These are phyloP conservation scores for Nyctanthes arbortristis DNA, from an alignment of 257 asterid genomes.

Conservation along the genomic window DNA sequence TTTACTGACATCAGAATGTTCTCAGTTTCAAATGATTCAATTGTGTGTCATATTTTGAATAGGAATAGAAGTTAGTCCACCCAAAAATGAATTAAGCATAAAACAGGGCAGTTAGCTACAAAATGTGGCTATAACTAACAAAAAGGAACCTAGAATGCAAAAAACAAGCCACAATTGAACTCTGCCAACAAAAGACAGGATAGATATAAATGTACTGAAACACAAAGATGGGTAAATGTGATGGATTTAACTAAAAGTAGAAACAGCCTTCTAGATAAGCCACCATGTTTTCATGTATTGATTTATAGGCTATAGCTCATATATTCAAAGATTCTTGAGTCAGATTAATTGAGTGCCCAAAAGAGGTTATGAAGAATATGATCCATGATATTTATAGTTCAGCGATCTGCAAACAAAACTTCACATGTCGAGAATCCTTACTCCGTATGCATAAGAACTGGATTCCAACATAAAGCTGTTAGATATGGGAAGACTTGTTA, in stretches of 20 bases:
- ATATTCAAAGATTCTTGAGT: too few species aligned
- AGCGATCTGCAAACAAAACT: too few species aligned
- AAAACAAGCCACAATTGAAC: not conserved
- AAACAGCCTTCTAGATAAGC: constrained; percentile 2
- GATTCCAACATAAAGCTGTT: too few species aligned
- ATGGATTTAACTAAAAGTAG: not conserved
- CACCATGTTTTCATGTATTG: not conserved
- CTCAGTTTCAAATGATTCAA: not conserved
- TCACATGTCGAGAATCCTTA: too few species aligned
- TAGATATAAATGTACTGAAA: not conserved
- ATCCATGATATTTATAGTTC: too few species aligned
- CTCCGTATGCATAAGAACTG: too few species aligned
- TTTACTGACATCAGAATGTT: constrained; percentile 9
- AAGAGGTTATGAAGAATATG: too few species aligned
- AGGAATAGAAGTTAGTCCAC: not conserved
- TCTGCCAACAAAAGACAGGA: not conserved
- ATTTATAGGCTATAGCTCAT: not conserved
- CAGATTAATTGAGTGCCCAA: too few species aligned
- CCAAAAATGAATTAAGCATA: not conserved
- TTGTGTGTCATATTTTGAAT: not conserved
- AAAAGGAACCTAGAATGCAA: not conserved
- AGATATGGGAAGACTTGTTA: too few species aligned
- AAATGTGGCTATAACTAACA: not conserved
- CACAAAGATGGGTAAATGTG: not conserved
- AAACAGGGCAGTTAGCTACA: not conserved